Evolutionary conservation across 805 yeast species (phyloP).

Genomic region (Tetrapisispora taiwanensis): DNA sequence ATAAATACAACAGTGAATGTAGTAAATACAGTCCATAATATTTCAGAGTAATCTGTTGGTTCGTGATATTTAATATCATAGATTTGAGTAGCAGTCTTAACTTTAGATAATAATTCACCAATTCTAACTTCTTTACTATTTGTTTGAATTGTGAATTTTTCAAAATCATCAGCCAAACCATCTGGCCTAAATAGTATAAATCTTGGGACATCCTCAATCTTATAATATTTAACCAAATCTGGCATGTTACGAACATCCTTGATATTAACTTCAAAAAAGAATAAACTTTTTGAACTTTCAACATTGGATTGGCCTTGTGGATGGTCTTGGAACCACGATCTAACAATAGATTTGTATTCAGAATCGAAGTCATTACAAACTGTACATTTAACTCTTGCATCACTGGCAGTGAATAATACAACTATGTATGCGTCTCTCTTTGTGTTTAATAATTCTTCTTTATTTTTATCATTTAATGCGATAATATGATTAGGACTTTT

Average conservation of each 20-base stretch:
- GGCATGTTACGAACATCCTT: constrained; percentile 41
- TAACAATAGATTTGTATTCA: constrained; percentile 47
- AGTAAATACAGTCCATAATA: constrained; percentile 27
- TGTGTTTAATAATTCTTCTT: constrained; percentile 44
- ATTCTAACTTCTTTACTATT: constrained; percentile 30
- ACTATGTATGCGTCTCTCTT: constrained; percentile 59
- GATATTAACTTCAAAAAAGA: constrained; percentile 70
- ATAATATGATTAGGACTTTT: constrained; percentile 32
- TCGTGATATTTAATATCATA: constrained; percentile 26
- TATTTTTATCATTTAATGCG: constrained; percentile 51
- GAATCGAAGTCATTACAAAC: constrained; percentile 68
- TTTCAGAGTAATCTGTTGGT: constrained; percentile 32
- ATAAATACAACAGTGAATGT: constrained; percentile 30
- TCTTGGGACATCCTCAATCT: constrained; percentile 70
- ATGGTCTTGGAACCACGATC: constrained; percentile 51
- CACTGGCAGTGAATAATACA: constrained; percentile 65
- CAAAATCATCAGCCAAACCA: constrained; percentile 27
- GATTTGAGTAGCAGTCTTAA: constrained; percentile 19
- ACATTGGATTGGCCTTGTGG: constrained; percentile 36
- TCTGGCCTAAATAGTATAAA: constrained; percentile 53
- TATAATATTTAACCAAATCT: constrained; percentile 34
- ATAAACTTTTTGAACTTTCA: constrained; percentile 31
- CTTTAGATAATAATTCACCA: constrained; percentile 18
- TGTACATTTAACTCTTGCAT: constrained; percentile 63
- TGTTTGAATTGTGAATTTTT: constrained; percentile 27